phyloP scores from a whole-genome alignment of 805 yeast genomes.

The Ogataea sp. region DNA sequence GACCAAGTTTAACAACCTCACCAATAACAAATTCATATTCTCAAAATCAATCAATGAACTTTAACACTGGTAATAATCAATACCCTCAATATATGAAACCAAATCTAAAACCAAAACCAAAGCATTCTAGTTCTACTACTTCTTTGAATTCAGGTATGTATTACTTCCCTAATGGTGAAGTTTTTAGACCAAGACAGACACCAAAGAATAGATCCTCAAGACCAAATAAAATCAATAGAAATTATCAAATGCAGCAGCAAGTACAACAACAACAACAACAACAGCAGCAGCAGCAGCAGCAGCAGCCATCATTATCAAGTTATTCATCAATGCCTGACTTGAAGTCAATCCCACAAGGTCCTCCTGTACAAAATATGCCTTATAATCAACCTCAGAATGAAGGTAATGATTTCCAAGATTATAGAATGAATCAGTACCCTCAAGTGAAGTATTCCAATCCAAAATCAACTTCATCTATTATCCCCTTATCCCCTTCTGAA shows the following conservation, averaged over 20 bases:
- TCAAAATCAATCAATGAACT: neutral
- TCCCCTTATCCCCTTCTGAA: too few species aligned
- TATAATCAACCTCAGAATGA: neutral
- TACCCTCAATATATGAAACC: too few species aligned
- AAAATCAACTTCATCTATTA: too few species aligned
- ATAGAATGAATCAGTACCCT: neutral
- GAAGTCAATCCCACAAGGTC: neutral
- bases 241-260: neutral
- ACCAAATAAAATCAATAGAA: slow-evolving; percentile 18
- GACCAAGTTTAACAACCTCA: neutral
- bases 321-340: slow-evolving; percentile 6
- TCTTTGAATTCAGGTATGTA: slow-evolving; percentile 12
- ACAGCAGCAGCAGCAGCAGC: neutral
- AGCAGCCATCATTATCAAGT: neutral
- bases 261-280: neutral
- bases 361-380: too few species aligned
- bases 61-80: too few species aligned
- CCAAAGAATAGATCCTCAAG: slow-evolving; percentile 30
- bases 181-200: slow-evolving; percentile 37
- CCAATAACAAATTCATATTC: neutral
- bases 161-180: slow-evolving; percentile 47
- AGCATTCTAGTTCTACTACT: too few species aligned
- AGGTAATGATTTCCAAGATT: slow-evolving; percentile 1
- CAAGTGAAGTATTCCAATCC: neutral
- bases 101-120: too few species aligned